Evolutionary conservation across 257 asterid genomes (phyloP).

Genomic region (Anisodus acutangulus): DNA sequence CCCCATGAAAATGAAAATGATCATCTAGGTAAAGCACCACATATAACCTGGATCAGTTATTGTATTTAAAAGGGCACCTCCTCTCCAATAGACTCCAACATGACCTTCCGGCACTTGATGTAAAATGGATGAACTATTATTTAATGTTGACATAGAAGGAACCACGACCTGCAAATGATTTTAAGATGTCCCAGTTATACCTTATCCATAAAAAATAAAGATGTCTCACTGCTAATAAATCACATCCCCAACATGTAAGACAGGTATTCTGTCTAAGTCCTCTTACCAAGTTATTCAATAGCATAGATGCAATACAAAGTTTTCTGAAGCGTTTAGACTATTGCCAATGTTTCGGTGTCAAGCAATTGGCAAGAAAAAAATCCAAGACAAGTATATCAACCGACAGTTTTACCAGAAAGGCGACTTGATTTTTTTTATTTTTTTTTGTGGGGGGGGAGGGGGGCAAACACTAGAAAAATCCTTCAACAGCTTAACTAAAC

Average conservation of each 20-base stretch:
- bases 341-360: not conserved
- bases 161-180: slow-evolving; percentile 54
- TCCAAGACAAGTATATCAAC: not conserved
- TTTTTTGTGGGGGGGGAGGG: not conserved
- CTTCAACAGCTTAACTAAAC: not conserved
- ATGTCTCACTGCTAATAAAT: not conserved
- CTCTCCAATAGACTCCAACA: slow-evolving; percentile 98
- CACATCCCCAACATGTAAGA: not conserved
- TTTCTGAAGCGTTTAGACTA: not conserved
- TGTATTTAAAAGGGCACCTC: slow-evolving; percentile 91
- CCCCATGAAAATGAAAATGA: not conserved
- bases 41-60: slow-evolving; percentile 78
- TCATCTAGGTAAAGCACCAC: slow-evolving; percentile 15
- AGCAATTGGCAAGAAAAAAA: not conserved
- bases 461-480: not conserved
- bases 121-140: slow-evolving; percentile 61
- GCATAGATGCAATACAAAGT: not conserved
- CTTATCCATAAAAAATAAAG: slow-evolving; percentile 14
- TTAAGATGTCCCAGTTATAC: slow-evolving; percentile 30
- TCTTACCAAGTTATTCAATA: not conserved
- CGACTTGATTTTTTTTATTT: not conserved
- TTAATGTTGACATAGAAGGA: slow-evolving; percentile 54
- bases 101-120: slow-evolving; percentile 99
- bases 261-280: not conserved
- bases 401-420: not conserved